phyloP scores from a whole-genome alignment of 139 green algal species.

The Eudorina sp. region DNA sequence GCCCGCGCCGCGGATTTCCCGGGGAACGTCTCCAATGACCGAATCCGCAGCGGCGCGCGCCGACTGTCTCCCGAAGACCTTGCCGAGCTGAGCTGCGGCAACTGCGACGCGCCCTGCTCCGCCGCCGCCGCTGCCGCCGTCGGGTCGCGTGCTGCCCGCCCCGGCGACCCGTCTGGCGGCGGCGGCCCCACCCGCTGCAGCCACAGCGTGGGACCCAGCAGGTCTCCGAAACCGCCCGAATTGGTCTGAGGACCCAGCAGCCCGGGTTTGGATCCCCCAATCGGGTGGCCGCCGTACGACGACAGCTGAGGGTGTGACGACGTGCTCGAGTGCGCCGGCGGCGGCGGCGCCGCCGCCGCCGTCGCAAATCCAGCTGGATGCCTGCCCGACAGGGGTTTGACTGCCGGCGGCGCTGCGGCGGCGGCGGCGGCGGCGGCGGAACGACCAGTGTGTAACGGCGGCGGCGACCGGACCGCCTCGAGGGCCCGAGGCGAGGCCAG shows the following conservation, averaged over 20 bases:
- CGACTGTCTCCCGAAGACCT: neutral
- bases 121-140: neutral
- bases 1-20: neutral
- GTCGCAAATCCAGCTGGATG: neutral
- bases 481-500: neutral
- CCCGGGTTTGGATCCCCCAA: too few species aligned
- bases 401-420: too few species aligned
- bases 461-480: neutral
- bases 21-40: neutral
- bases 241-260: neutral
- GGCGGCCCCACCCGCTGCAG: slow-evolving; percentile 8
- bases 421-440: too few species aligned
- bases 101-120: neutral
- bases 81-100: neutral
- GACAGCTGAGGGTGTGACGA: too few species aligned
- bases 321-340: too few species aligned
- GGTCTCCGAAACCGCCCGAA: neutral
- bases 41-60: neutral
- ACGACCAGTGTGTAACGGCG: neutral
- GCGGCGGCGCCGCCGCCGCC: too few species aligned
- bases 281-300: too few species aligned
- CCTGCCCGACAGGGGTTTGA: too few species aligned
- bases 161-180: neutral
- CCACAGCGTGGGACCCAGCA: slow-evolving; percentile 17
- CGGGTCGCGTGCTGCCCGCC: neutral